Conservation (phyloP, 768 basidiomycete species). For the Candolleomyces aberdarensis region DNA sequence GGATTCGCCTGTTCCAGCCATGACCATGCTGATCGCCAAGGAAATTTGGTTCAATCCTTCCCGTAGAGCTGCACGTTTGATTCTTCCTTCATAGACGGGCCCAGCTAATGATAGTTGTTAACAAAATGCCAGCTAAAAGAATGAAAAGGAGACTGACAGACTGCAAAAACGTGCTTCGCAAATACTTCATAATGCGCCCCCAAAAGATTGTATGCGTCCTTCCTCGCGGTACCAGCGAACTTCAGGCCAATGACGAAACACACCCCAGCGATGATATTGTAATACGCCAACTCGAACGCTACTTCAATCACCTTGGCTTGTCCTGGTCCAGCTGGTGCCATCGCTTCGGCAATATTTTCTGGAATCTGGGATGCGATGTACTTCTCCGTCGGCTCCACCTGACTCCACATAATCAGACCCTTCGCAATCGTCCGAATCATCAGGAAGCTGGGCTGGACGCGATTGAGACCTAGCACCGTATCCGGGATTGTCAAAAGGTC, state of each 20-base stretch:
- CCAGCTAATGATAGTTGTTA: slow-evolving; percentile 38
- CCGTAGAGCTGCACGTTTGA: slow-evolving; percentile 82
- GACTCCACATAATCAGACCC: slow-evolving; percentile 84
- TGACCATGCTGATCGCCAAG: slow-evolving; percentile 84
- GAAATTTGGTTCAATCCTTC: slow-evolving; percentile 88
- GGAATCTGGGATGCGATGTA: slow-evolving; percentile 80
- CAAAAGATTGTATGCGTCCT: slow-evolving; percentile 83
- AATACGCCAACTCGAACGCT: slow-evolving; percentile 84
- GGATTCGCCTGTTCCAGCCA: slow-evolving; percentile 97
- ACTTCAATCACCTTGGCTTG: slow-evolving; percentile 55
- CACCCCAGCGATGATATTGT: slow-evolving; percentile 85
- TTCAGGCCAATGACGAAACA: slow-evolving; percentile 92
- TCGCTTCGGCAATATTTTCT: slow-evolving; percentile 52
- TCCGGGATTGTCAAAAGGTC: slow-evolving; percentile 83
- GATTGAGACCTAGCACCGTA: slow-evolving; percentile 74
- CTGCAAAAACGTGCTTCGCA: slow-evolving; percentile 56
- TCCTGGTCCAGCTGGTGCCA: slow-evolving; percentile 47
- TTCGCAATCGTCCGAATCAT: slow-evolving; percentile 76
- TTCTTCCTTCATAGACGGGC: slow-evolving; percentile 80
- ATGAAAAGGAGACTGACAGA: background rate
- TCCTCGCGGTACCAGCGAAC: slow-evolving; percentile 89
- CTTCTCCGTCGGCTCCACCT: slow-evolving; percentile 63
- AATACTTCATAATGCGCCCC: slow-evolving; percentile 81
- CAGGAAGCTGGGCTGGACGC: slow-evolving; percentile 85
- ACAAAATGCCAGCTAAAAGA: background rate